Percentiles rank a stretch among this genome's conserved stretches.
Evolutionary conservation across 116 monocot genomes (phyloP).

Genomic region (Trichopus zeylanicus): DNA sequence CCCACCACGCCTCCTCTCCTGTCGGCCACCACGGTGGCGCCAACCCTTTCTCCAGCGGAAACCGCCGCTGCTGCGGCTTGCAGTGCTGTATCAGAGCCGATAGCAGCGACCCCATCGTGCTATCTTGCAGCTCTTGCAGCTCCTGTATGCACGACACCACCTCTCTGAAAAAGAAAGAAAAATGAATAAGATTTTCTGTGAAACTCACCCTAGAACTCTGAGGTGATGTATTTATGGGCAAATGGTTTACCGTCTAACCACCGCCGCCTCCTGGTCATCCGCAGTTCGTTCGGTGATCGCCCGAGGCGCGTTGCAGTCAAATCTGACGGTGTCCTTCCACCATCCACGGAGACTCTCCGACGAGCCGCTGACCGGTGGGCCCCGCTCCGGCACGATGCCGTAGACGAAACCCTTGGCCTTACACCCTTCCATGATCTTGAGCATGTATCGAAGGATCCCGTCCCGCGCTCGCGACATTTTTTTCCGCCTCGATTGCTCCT

Average conservation of each 20-base stretch:
- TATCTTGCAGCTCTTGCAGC: too few relatives aligned
- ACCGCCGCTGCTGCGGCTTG: too few relatives aligned
- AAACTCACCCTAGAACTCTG: too few relatives aligned
- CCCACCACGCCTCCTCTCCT: constrained; percentile 70
- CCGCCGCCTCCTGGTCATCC: constrained; percentile 13
- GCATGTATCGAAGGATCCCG: constrained; percentile 72
- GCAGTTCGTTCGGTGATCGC: constrained; percentile 44
- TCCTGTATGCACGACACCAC: too few relatives aligned
- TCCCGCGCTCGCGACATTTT: constrained; percentile 70
- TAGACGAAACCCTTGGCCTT: constrained; percentile 79
- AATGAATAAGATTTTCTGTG: too few relatives aligned
- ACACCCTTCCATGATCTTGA: constrained; percentile 82
- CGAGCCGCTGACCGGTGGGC: constrained; percentile 60
- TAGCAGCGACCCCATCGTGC: too few relatives aligned
- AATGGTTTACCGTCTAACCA: too few relatives aligned
- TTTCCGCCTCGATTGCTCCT: constrained; percentile 58
- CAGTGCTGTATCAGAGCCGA: too few relatives aligned
- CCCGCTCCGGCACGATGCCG: constrained; percentile 69
- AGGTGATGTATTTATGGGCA: too few relatives aligned
- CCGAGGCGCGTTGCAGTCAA: constrained; percentile 58
- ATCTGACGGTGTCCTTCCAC: constrained; percentile 76
- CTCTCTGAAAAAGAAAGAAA: too few relatives aligned
- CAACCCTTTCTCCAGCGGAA: too few relatives aligned
- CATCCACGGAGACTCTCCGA: constrained; percentile 75
- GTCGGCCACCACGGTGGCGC: constrained; percentile 47